Base-by-base conservation (phyloP, 805 yeast genomes). In the Spathaspora arborariae region DNA sequence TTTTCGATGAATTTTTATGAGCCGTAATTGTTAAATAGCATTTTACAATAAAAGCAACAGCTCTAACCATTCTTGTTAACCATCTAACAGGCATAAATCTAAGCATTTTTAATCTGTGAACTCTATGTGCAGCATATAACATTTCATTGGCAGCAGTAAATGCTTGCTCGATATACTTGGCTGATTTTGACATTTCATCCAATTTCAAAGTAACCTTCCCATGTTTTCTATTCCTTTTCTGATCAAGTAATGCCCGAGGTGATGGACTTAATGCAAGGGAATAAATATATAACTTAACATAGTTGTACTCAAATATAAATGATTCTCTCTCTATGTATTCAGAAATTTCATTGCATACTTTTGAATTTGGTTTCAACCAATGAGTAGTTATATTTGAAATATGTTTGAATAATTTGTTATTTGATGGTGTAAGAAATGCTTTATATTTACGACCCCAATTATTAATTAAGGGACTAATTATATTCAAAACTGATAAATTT, bases 1-100 rank as follows among this genome's bases (percentile, higher is more conserved):
- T 56, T 51, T 10, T 50, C 1, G 59, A 49, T 4, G 64, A 48
- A 34, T 57, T 58, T 43, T 67, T 70, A 50, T 69, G 75, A 2
- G 75, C 74, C 0, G 86, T 79, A 22, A 85, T 68, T 0, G 88
- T 84, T 52, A 85, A 61, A 57, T 88, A 82, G 58, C 95, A 87
- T 64, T 91, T 92, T 11, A 92, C 94, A 45, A 92, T 77, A 60
- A 90, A 91, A 2, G 96, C 94, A 10, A 89, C 89, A 0, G 97
- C 88, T 55, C 92, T 80, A 18, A 91, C 90, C 21, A 89, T 81
- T 44, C 96, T 74, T 0, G 88, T 85, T 5, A 86, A 82, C 96
- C 97, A 90, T 51, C 96, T 72, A n/a, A 89, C 90, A 1, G 98
- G 97, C 83, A 90, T 88, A 58, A 76, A 85, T 47, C 81, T 73